Conservation (phyloP, 306 rosid genomes). For the Trichosanthes cucumerina region DNA sequence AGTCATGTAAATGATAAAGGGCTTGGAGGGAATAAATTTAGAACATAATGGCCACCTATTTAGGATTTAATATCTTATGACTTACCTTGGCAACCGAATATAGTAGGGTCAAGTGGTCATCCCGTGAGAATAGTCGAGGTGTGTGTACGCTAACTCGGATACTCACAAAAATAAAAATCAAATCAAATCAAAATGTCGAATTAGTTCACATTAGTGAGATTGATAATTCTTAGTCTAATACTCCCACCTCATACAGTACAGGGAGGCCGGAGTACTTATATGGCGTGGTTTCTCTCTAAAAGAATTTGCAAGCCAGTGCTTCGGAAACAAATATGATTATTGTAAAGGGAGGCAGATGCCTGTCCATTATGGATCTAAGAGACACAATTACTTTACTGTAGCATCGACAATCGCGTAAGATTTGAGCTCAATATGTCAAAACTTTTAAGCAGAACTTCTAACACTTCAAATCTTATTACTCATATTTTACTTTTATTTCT, state of each 20-base stretch:
- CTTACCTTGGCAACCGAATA: neutral
- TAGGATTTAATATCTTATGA: too few relatives aligned
- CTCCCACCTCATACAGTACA: slow-evolving; percentile 42
- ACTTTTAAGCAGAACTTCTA: neutral
- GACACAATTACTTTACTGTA: slow-evolving; percentile 73
- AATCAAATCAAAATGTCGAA: neutral
- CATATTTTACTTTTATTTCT: slow-evolving; percentile 13
- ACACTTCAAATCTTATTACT: neutral
- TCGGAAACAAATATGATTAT: slow-evolving; percentile 59
- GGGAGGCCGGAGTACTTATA: slow-evolving; percentile 73
- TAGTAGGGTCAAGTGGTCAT: neutral
- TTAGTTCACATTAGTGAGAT: neutral
- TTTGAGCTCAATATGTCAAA: neutral
- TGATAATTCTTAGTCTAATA: neutral
- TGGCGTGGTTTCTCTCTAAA: slow-evolving; percentile 91
- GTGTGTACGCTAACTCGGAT: too few relatives aligned
- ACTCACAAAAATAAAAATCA: too few relatives aligned
- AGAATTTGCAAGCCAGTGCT: slow-evolving; percentile 84
- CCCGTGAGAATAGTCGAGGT: neutral
- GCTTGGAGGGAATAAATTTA: too few relatives aligned
- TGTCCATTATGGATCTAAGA: slow-evolving; percentile 71
- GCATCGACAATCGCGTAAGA: slow-evolving; percentile 84
- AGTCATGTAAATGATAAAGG: too few relatives aligned
- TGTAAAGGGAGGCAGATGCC: slow-evolving; percentile 98
- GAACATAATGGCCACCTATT: neutral